Evolutionary conservation across 2,329 filamentous ascomycete species (phyloP).

Genomic region (Pseudocercospora fijiensis): DNA sequence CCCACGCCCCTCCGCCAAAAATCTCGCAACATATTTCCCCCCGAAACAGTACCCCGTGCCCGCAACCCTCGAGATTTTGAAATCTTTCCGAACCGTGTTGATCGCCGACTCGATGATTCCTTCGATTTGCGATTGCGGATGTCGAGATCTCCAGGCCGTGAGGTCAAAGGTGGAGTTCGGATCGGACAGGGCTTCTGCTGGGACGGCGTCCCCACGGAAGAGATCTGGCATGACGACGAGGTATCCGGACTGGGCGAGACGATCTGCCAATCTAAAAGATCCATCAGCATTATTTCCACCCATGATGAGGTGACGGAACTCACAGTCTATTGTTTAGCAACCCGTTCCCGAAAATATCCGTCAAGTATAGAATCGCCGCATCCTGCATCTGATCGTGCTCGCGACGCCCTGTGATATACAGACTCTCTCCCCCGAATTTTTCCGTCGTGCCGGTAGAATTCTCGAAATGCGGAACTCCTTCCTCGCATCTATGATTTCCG

Average conservation of each 20-base stretch:
- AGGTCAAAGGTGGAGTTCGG: conserved; percentile 43
- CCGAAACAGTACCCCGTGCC: conserved; percentile 75
- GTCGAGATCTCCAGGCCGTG: conserved; percentile 47
- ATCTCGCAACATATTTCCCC: conserved; percentile 69
- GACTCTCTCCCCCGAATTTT: conserved; percentile 24
- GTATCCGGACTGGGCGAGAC: conserved; percentile 36
- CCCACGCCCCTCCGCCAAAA: conserved; percentile 52
- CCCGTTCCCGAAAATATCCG: conserved; percentile 39
- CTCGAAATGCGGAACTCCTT: conserved; percentile 23
- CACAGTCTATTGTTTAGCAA: conserved; percentile 38
- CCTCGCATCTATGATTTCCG: conserved; percentile 16
- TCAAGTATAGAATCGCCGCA: conserved; percentile 36
- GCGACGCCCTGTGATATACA: conserved; percentile 23
- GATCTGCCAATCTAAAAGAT: conserved; percentile 36
- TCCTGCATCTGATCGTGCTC: too few species aligned
- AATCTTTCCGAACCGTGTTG: conserved; percentile 54
- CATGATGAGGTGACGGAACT: conserved; percentile 5
- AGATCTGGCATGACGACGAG: conserved; percentile 39
- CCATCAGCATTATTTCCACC: too few species aligned
- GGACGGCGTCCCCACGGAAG: conserved; percentile 38
- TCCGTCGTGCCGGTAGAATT: conserved; percentile 22
- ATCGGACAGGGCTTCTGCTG: conserved; percentile 28
- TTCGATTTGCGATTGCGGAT: conserved; percentile 47
- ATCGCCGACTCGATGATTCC: conserved; percentile 46
- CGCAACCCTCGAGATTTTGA: conserved; percentile 57